Base-by-base conservation (phyloP, 2,329 filamentous ascomycete species). In the Bimuria novae-zelandiae region DNA sequence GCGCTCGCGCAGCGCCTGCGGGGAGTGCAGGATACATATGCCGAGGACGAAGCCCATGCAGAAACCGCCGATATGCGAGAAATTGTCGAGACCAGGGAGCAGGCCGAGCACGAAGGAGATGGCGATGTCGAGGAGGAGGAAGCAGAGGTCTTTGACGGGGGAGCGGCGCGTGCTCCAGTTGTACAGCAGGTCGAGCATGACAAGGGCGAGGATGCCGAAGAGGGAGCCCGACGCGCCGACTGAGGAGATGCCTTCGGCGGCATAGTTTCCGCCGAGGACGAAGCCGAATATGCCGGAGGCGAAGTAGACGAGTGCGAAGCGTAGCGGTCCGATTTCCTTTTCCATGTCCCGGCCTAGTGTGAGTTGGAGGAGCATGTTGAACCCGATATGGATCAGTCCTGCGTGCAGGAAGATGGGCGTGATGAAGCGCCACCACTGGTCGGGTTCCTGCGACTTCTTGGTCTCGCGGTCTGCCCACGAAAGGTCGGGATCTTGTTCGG, bases 351-450 rank as follows among this genome's bases (percentile, higher is more conserved):
- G 87, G 25, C 89, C 94, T 50, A 97, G 84, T 0, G 90, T 95
- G 67, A 97, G 76, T 73, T 99, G 94, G 19, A 97, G 82, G 7
- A 97, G 82, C 76, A 99, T 82, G 75, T 99, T 99, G 82, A 97
- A 97, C 14, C 86, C 90, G 53, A 99, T 97, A 70, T 99, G 94
- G 57, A 99, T 88, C 51, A 99, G 77, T 12, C 94, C 94, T 1
- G 91, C 92, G 68, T 99, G 94, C 65, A 99, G 79, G 77, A 99
- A 99, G 56, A 99, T 97, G 33, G 94, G 93, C 1, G 88, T 79
- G 68, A 99, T 97, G 78, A 99, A 97, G 55, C 94, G 89, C 76
- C 84, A 99, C 94, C 94, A 99, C 73, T 99, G 94, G 70, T 97
- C 87, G 0, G 94, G 94, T 55, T 84, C 81, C 2, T 88, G 79